Evolutionary conservation across 805 yeast species (phyloP), one percentile per base, ranked within the genome.

Genomic region (Yarrowia sp.): DNA sequence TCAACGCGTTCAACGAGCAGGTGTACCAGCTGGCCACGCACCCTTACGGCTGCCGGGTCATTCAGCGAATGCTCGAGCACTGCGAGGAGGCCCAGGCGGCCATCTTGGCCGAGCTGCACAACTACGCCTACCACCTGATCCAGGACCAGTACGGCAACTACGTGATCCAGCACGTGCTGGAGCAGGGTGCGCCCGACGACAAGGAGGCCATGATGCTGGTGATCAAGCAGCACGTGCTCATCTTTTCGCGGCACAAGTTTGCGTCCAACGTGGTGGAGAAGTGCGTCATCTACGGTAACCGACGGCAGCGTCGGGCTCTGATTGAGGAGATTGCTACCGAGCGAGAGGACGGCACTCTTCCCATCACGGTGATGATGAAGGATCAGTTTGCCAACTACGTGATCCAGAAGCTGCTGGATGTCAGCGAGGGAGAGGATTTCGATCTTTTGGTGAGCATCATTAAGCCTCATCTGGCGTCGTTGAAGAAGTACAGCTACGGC

Each of bases 371-470:
- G 63, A 92, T 94, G 98, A 91, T 94, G 90, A 90, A 90, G 72
- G 99, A 94, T 73, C 98, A 94, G 72, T 94, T 87, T 76, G 99
- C 98, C 22, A 94, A 94, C 74, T 94, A 94, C 71, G 99, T 94
- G 49, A 90, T 94, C 56, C 99, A 94, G 74, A 92, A 93, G 73
- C 80, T 94, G 68, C 92, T 94, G 41, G 96, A 90, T 65, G 87
- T 88, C 2, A 82, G 92, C 38, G 83, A 82, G 64, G 87, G 87
- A 47, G 79, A 79, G 33, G 88, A 88, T 68, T 86, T 88, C 74
- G 84, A 79, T 55, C 72, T 84, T 29, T 79, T 94, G 64, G 90
- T 91, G 56, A 77, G 81, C 63, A 86, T 87, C 68, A 88, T 93
- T 65, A 83, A 86, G 74, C 90, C 89, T 59, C 92, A 89, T 70